Evolutionary conservation across 306 rosid species (phyloP).

Genomic region (Cucumis melo): DNA sequence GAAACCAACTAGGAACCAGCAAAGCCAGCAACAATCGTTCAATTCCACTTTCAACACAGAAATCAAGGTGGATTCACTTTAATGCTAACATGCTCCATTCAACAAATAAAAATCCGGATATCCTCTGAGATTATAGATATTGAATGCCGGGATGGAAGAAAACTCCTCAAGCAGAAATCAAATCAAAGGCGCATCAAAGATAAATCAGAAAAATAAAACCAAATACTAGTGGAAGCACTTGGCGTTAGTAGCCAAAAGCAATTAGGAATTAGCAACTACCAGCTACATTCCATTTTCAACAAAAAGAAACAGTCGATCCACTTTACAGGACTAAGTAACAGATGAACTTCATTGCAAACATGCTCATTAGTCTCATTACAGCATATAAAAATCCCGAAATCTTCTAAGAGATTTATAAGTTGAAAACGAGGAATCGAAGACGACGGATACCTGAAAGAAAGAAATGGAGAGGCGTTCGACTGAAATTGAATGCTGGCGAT

Average conservation of each 20-base stretch:
- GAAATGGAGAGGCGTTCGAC: not conserved
- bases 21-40: not conserved
- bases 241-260: not conserved
- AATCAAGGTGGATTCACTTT: not conserved
- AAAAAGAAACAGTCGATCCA: not conserved
- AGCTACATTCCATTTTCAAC: not conserved
- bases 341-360: not conserved
- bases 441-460: not conserved
- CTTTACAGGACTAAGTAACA: not conserved
- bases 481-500: not conserved
- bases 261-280: not conserved
- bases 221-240: not conserved
- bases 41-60: not conserved
- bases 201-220: not conserved
- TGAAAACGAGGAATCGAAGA: not conserved
- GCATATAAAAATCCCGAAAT: not conserved
- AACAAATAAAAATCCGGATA: not conserved
- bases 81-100: not conserved
- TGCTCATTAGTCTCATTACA: not conserved
- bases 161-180: not conserved
- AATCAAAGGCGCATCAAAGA: not conserved
- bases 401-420: not conserved
- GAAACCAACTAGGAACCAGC: not conserved
- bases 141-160: not conserved
- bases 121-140: not conserved